Evolutionary conservation across 2,329 filamentous ascomycete species (phyloP), one percentile per base, ranked within the genome.

Genomic region (Monosporascus sp.): DNA sequence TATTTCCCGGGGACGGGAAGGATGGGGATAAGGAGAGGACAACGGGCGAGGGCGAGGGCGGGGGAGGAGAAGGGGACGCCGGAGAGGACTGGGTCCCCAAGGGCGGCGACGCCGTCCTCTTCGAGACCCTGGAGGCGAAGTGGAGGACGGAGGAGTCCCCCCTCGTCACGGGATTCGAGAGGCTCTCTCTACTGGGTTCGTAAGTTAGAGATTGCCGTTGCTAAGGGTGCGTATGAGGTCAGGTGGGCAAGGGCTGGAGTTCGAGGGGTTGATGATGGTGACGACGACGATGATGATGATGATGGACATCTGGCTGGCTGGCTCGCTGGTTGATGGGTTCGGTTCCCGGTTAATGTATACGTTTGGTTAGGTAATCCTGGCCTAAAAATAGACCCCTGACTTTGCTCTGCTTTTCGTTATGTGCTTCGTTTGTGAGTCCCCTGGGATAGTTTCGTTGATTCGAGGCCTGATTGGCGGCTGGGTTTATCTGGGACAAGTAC

Each of bases 51-150:
- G 41, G 36, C 52, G 48, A 53, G 57, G 51, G 56, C 44, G 8
- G 60, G 56, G n/a, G 60, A 53, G 18, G 61, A 64, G 9, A 58
- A 53, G 1, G 58, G 52, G 7, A 61, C 52, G 47, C 61, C 57
- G 31, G 62, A 53, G 37, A 71, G 62, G 69, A 54, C 25, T 67
- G 62, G 61, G 58, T 59, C 52, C 72, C 73, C 5, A 70, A 66
- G n/a, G 79, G 79, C 3, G 78, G 74, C 2, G 77, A 80, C 22
- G 78, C 74, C 3, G 80, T 83, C 36, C 61, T 82, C 50, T 71
- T 72, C 51, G 79, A 82, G 54, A 78, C 74, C 56, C 65, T 80
- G 47, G 68, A 76, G 54, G 77, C 72, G 7, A 70, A 67, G 58
- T 71, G 69, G 59, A 71, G 74, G 62, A 74, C 67, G 59, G 70